Base-by-base conservation (phyloP, 129 eudicot genomes). In the Pittosporum tobira region DNA sequence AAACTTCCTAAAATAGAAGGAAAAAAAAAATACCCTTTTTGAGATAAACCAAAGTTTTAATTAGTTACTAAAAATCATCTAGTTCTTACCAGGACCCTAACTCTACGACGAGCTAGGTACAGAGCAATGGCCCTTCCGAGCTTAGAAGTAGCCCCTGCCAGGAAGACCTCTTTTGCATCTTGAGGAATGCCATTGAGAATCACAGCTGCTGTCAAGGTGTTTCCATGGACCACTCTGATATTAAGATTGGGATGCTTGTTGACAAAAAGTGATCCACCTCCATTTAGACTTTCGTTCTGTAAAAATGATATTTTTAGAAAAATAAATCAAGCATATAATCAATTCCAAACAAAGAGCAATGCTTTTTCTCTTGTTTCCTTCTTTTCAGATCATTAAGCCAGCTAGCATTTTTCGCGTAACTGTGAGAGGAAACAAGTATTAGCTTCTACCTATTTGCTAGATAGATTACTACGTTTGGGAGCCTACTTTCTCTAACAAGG, bases 61-160 rank as follows among this genome's bases (percentile, higher is more conserved):
- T 19, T 25, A 38, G 20, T 36, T 8, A 26, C 6, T 6, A 19
- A 0, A 0, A 0, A 15, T 25, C 3, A 21, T 54, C 15, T 36
- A 9, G 48, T 26, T 5, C 75, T 60, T 77, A 89, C 97, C 81
- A 85, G 60, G 61, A 89, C 94, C 60, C 79, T 76, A 61, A 85
- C 84, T 58, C 53, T 56, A 30, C 80, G 82, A 5, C 79, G 83
- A 45, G 81, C 87, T 27, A 89, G 78, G 59, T 89, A 85, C 47
- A 89, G 79, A 51, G 95, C 89, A 45, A 90, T 85, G 58, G 97
- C 97, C 71, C 97, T 75, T 47, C 97, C 97, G 50, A 90, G 95
- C 80, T 90, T 90, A 27, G 97, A 90, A 51, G 97, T 85, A 42
- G 97, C 77, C 18, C 95, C 95, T 2, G 95, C 82, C 37, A 85